phyloP scores from a whole-genome alignment of 495 filamentous ascomycete genomes.

The Xylaria venustula region DNA sequence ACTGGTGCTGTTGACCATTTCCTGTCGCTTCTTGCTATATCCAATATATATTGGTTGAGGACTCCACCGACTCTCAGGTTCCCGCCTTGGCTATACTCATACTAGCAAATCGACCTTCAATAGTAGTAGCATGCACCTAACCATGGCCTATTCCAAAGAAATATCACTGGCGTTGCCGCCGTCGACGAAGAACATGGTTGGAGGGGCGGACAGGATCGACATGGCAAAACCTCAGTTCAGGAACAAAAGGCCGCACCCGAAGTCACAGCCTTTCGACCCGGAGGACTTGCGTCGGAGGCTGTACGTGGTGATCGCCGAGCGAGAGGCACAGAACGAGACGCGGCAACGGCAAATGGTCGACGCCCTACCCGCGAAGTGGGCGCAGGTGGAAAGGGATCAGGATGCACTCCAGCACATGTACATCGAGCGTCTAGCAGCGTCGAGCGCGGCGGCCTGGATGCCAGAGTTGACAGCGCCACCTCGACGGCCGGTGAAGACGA shows the following conservation, averaged over 20 bases:
- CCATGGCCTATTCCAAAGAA: slow-evolving; percentile 21
- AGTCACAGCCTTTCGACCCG: slow-evolving; percentile 48
- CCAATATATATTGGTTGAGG: background rate
- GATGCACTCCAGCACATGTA: background rate
- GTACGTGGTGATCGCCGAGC: slow-evolving; percentile 43
- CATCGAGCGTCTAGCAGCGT: slow-evolving; percentile 14
- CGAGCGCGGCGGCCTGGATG: background rate
- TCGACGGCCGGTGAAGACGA: slow-evolving; percentile 8
- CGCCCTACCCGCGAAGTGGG: slow-evolving; percentile 13
- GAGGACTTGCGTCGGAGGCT: slow-evolving; percentile 50
- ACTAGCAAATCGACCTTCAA: background rate
- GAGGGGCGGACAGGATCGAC: slow-evolving; percentile 13
- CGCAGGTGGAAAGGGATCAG: slow-evolving; percentile 18
- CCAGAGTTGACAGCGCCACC: slow-evolving; percentile 4
- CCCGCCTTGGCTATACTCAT: background rate
- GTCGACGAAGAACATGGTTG: background rate
- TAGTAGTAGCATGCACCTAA: slow-evolving; percentile 17
- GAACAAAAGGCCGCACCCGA: slow-evolving; percentile 20
- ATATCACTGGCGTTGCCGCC: slow-evolving; percentile 5
- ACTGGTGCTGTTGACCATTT: background rate
- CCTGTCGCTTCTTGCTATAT: background rate
- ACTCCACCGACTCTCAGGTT: background rate
- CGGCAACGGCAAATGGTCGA: slow-evolving; percentile 15
- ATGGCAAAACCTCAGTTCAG: slow-evolving; percentile 11
- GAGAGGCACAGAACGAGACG: slow-evolving; percentile 30